phyloP scores from a whole-genome alignment of 2,329 filamentous ascomycete genomes.

The Chaetomium sp. region DNA sequence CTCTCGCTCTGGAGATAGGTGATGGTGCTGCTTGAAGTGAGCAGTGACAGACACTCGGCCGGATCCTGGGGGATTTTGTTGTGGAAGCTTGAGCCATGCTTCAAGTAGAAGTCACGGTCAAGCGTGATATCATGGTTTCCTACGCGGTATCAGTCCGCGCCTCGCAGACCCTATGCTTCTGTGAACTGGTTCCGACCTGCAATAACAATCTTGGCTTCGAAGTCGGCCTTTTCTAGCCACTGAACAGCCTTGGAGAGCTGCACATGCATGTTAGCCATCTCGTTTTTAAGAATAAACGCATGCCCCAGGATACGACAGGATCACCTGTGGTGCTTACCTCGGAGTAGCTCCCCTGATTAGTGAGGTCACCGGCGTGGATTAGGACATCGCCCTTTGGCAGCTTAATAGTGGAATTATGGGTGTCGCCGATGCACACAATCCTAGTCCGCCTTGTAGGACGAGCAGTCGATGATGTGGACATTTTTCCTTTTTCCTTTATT shows the following conservation, averaged over 20 bases:
- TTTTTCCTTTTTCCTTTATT: neutral
- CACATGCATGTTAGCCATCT: constrained; percentile 2
- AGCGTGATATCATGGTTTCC: constrained; percentile 78
- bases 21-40: constrained; percentile 57
- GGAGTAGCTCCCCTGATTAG: constrained; percentile 66
- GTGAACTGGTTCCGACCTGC: constrained; percentile 52
- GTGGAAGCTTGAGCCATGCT: constrained; percentile 57
- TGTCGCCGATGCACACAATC: constrained; percentile 76
- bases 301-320: neutral
- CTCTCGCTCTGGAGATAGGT: constrained; percentile 66
- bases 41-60: constrained; percentile 55
- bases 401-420: constrained; percentile 66
- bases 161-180: too few species aligned
- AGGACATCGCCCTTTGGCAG: constrained; percentile 73
- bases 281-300: neutral
- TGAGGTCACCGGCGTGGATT: constrained; percentile 75
- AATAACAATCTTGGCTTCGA: constrained; percentile 70
- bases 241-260: constrained; percentile 61
- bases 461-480: constrained; percentile 16
- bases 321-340: constrained; percentile 45
- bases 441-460: constrained; percentile 53
- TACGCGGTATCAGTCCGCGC: constrained; percentile 37
- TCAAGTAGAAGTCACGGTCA: constrained; percentile 62
- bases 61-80: constrained; percentile 58
- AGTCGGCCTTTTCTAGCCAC: constrained; percentile 69